Evolutionary conservation across 768 basidiomycete species (phyloP), one percentile per base, ranked within the genome.

Genomic region (Austroboletus festivus): DNA sequence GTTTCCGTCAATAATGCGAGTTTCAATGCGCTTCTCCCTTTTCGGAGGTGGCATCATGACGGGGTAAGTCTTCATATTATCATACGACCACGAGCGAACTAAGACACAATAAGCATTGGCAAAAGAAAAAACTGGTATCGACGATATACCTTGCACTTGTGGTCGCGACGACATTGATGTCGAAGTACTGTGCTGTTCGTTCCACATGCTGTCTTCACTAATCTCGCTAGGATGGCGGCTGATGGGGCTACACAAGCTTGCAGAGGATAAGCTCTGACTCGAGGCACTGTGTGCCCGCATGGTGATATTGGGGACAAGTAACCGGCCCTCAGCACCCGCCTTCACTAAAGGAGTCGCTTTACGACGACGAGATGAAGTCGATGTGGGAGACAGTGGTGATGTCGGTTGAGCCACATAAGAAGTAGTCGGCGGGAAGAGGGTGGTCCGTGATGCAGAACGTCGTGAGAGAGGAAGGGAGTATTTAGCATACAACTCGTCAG

Each of bases 31-130:
- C 53, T 69, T 70, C 69, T 81, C 79, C 62, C 72, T 82, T 68
- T 75, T 75, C 38, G 72, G 68, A n/a, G 77, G 79, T 31, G 77
- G 68, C 51, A 63, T 63, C 65, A 67, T 72, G 50, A 80, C 69
- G 15, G 82, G 80, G 55, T 88, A 89, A 3, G 82, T 85, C 60
- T 75, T 77, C 52, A 85, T 64, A 54, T 83, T 83, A 57, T 86
- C 85, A 58, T 87, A 88, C 2, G 85, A 86, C 85, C 84, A 87
- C 3, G 86, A 81, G 23, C 83, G 83, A 12, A 71, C 85, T 86
- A 48, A 35, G 40, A 24, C n/a, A 18, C 7, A 0, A 34, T 62
- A 28, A 53, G 61, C 10, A 33, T 21, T 19, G 58, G 13, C 11
- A 10, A 51, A 28, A 39, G 22, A n/a, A n/a, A n/a, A n/a, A n/a